Evolutionary conservation across 805 yeast species (phyloP), one percentile per base, ranked within the genome.

Genomic region (Saturnispora bothae): DNA sequence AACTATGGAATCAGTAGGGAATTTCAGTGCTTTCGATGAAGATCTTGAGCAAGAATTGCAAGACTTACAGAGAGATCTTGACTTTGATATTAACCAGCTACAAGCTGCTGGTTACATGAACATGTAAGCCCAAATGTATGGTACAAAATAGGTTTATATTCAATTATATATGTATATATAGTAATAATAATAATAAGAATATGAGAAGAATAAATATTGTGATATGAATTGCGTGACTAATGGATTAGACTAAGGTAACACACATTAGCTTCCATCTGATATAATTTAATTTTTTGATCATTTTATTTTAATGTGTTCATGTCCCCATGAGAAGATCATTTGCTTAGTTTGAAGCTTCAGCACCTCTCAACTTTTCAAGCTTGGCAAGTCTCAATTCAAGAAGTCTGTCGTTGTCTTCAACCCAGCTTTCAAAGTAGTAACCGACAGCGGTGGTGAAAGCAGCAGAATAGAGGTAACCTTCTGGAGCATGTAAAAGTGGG

Each of bases 361-460:
- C 47, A 28, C 57, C 63, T 49, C 70, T 61, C 21, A 64, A 53
- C 31, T 58, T 61, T 28, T 59, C 50, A 33, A 67, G 51, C 26
- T 59, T 57, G 16, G 52, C 48, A 23, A 65, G 48, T 48, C 71
- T 58, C 28, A 48, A 45, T 14, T 63, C 66, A 23, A 65, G 47
- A 23, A 66, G 45, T 22, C 47, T 46, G 39, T 65, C 65, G 43
- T 65, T 65, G 13, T 51, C 50, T 21, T 63, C 67, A 31, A 56
- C 63, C 56, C 65, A 53, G 30, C 51, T 39, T 42, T 62, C 58
- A 45, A 62, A 65, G 3, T 43, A 44, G 41, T 64, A 64, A 0
- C 72, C 72, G 23, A 65, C 37, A 2, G 59, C 68, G 4, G 62
- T 57, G 65, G 70, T 65, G 41, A 62, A 52, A 5, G 59, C 67